phyloP scores from a whole-genome alignment of 2,329 filamentous ascomycete genomes.

The Penicillium rolfsii region DNA sequence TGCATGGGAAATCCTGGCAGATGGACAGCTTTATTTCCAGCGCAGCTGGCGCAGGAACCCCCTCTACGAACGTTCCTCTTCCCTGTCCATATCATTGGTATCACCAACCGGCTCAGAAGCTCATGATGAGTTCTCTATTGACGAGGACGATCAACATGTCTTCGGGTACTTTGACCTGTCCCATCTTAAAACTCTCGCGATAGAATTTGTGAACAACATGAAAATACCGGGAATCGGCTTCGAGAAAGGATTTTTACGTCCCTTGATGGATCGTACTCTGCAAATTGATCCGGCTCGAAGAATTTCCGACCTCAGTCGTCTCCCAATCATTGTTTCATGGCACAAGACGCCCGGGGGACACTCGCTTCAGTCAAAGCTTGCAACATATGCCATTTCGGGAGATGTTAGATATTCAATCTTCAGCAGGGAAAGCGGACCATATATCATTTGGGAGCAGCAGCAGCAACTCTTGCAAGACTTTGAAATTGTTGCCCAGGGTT shows the following conservation, averaged over 20 bases:
- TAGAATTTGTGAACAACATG: slow-evolving; percentile 11
- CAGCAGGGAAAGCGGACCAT: slow-evolving; percentile 11
- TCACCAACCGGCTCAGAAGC: not conserved
- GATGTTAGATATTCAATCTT: slow-evolving; percentile 18
- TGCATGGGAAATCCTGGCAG: slow-evolving; percentile 20
- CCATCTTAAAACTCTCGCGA: slow-evolving; percentile 3
- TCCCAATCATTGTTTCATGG: slow-evolving; percentile 16
- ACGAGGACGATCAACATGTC: slow-evolving; percentile 2
- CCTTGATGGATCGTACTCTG: slow-evolving; percentile 11
- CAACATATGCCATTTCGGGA: slow-evolving; percentile 16
- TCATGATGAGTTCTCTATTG: not conserved
- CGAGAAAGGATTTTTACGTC: slow-evolving; percentile 17
- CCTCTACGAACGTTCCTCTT: slow-evolving; percentile 1
- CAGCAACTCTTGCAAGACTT: slow-evolving; percentile 18
- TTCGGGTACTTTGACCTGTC: slow-evolving; percentile 13
- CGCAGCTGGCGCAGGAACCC: slow-evolving; percentile 5
- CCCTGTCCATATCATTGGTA: not conserved
- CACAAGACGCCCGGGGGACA: slow-evolving; percentile 11
- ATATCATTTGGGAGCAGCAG: slow-evolving; percentile 22
- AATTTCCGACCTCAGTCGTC: slow-evolving; percentile 13
- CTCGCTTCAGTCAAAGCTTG: slow-evolving; percentile 16
- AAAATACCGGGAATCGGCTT: slow-evolving; percentile 16
- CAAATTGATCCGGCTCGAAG: slow-evolving; percentile 8
- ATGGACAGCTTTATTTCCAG: slow-evolving; percentile 16
- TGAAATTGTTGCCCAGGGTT: slow-evolving; percentile 8